Evolutionary conservation across 1,284 basidiomycete genomes (phyloP), one percentile per base, ranked within the genome.

Genomic region (Schizophyllum amplum): DNA sequence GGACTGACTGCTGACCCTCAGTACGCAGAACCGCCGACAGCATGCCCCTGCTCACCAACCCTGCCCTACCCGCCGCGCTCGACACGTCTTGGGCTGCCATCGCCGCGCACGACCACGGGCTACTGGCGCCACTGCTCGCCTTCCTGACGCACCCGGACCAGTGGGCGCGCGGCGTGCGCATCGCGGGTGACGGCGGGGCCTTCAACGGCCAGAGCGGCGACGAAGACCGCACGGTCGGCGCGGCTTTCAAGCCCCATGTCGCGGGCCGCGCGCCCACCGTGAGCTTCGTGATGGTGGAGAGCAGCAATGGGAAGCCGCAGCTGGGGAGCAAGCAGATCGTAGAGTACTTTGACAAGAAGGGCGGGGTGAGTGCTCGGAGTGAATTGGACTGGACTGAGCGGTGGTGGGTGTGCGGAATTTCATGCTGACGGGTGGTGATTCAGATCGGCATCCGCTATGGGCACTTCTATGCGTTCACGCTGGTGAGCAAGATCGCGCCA

Each of bases 361-460:
- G 80, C 27, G 75, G 78, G 54, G 86, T 90, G 60, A 67, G 86
- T 76, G 0, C 47, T n/a, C 47, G 47, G n/a, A 49, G n/a, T 49
- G 47, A 49, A 7, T 11, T n/a, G n/a, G n/a, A 49, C 5, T 5
- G 27, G 13, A 4, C 17, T 55, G 50, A 54, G 20, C 33, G 55
- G 55, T 50, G 6, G 24, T 54, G 21, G 54, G 51, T 46, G n/a
- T n/a, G n/a, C n/a, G n/a, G n/a, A n/a, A n/a, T n/a, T n/a, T n/a
- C 24, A 47, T 23, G 26, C 21, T 3, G 24, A 20, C 22, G 26
- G 22, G 51, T 57, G 25, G 26, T 55, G 1, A 47, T 56, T 51
- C 56, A 90, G 88, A 77, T 89, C 52, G 88, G 87, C 0, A 86
- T 90, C 53, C 83, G 87, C 15, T 88, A 81, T 58, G 89, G 90